These are phyloP conservation scores for Backusella psychrophila DNA, from an alignment of 192 early-diverging fungal species.

Conservation along the genomic window DNA sequence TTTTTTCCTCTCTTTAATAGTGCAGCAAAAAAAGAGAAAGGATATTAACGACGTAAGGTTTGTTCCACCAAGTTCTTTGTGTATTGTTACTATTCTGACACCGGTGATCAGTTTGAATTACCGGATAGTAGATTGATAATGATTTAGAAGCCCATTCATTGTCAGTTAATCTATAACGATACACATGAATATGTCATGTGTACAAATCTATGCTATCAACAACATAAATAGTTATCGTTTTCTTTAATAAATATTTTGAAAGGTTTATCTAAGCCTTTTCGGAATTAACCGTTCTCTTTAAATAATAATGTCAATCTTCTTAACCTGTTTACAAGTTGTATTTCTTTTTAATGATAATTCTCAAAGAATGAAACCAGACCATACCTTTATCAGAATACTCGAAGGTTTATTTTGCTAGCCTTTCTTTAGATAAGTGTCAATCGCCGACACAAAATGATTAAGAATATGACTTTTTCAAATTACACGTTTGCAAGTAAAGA, in stretches of 20 bases:
- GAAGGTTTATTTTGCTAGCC: not conserved
- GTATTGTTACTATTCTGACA: not conserved
- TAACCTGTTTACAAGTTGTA: not conserved
- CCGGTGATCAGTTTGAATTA: not conserved
- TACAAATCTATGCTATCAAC: not conserved
- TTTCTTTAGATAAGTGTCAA: not conserved
- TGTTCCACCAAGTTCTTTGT: not conserved
- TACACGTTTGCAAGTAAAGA: not conserved
- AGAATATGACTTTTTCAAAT: not conserved
- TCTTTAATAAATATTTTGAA: not conserved
- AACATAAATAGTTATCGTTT: not conserved
- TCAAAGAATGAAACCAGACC: not conserved
- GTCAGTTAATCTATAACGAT: not conserved
- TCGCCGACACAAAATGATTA: not conserved
- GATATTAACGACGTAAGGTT: not conserved
- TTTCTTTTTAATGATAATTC: not conserved
- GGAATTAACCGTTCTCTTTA: not conserved
- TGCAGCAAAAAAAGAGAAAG: not conserved
- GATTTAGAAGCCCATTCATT: not conserved
- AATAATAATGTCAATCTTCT: not conserved
- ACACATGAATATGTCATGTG: not conserved
- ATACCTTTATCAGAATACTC: not conserved
- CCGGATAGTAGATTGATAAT: not conserved
- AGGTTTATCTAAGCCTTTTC: not conserved
- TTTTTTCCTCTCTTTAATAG: not conserved